Evolutionary conservation across 2,329 filamentous ascomycete species (phyloP).

Genomic region (Fusarium paranaense): DNA sequence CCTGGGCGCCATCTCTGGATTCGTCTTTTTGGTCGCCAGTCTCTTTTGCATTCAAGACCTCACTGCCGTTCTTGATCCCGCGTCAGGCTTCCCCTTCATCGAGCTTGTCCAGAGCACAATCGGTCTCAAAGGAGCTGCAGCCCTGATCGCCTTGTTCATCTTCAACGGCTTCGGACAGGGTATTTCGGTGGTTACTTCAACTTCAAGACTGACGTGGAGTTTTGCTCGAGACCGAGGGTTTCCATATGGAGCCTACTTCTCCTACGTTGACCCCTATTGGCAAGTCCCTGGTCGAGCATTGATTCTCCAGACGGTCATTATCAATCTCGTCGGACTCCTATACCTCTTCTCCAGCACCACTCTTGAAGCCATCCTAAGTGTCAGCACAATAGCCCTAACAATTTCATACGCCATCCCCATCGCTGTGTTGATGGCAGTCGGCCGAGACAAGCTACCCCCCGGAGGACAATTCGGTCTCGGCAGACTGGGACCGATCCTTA

Average conservation of each 20-base stretch:
- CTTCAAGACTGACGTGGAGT: slow-evolving; percentile 64
- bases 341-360: slow-evolving; percentile 66
- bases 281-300: slow-evolving; percentile 64
- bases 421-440: slow-evolving; percentile 57
- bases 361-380: slow-evolving; percentile 63
- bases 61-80: slow-evolving; percentile 52
- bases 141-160: slow-evolving; percentile 63
- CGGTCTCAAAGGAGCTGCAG: slow-evolving; percentile 53
- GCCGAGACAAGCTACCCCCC: slow-evolving; percentile 62
- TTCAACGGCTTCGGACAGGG: slow-evolving; percentile 67
- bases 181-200: slow-evolving; percentile 62
- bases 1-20: slow-evolving; percentile 58
- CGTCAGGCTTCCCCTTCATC: slow-evolving; percentile 60
- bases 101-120: slow-evolving; percentile 55
- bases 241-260: slow-evolving; percentile 58
- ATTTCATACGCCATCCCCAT: slow-evolving; percentile 64
- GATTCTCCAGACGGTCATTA: slow-evolving; percentile 60
- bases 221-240: slow-evolving; percentile 64
- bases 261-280: slow-evolving; percentile 58
- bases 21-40: slow-evolving; percentile 62
- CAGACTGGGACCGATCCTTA: slow-evolving; percentile 54
- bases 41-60: slow-evolving; percentile 63
- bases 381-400: slow-evolving; percentile 67
- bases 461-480: slow-evolving; percentile 58
- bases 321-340: slow-evolving; percentile 60